phyloP scores from a whole-genome alignment of 1,139 yeast genomes.

The Candida mesenterica region DNA sequence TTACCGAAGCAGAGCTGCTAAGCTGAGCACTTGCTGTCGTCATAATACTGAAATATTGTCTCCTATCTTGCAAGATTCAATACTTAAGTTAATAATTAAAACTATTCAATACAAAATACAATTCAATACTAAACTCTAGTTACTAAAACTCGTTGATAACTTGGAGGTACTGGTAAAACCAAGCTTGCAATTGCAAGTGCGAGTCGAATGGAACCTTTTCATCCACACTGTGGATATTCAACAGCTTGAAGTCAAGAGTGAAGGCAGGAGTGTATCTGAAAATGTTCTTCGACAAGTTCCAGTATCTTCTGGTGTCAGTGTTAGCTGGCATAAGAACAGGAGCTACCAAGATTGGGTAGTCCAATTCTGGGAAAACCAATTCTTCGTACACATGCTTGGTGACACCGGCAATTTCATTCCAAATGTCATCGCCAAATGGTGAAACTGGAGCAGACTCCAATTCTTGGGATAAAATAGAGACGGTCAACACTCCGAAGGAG shows the following conservation, averaged over 20 bases:
- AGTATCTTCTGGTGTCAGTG: slow-evolving; percentile 80
- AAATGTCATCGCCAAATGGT: slow-evolving; percentile 36
- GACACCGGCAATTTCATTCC: slow-evolving; percentile 42
- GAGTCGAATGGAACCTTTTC: slow-evolving; percentile 35
- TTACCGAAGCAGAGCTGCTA: too few relatives aligned
- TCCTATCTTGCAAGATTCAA: too few relatives aligned
- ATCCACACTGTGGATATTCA: slow-evolving; percentile 40
- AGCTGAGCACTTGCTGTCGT: too few relatives aligned
- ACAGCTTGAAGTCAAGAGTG: slow-evolving; percentile 16
- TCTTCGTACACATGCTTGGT: slow-evolving; percentile 47
- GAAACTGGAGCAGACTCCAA: slow-evolving; percentile 38
- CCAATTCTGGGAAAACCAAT: slow-evolving; percentile 33
- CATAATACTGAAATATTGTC: too few relatives aligned
- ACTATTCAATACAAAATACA: too few relatives aligned
- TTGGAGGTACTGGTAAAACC: slow-evolving; percentile 38
- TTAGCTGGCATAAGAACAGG: slow-evolving; percentile 76
- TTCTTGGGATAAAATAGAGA: slow-evolving; percentile 15
- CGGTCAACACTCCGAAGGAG: slow-evolving; percentile 26
- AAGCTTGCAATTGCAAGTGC: slow-evolving; percentile 43
- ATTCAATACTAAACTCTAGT: too few relatives aligned
- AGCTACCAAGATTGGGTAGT: slow-evolving; percentile 50
- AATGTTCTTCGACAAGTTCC: slow-evolving; percentile 71
- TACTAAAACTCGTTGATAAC: slow-evolving; percentile 17
- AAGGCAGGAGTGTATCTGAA: slow-evolving; percentile 60
- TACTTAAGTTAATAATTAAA: too few relatives aligned